These are phyloP conservation scores for Paxillus ammoniavirescens DNA, from an alignment of 768 basidiomycete genomes.

Conservation along the genomic window DNA sequence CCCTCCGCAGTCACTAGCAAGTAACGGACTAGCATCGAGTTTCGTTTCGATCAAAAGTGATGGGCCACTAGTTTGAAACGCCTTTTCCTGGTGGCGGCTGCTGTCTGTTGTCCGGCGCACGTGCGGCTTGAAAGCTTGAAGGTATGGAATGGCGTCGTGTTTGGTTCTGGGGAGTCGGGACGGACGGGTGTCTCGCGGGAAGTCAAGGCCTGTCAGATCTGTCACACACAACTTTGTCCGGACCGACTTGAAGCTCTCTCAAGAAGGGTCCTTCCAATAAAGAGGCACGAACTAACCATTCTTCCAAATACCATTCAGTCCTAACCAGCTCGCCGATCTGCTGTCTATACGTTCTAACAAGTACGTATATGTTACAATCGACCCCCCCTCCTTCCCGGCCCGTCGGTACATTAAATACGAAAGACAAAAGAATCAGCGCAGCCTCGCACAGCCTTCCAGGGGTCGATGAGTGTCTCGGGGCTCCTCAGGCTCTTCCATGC, in stretches of 20 bases:
- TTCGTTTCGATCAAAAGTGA: slow-evolving; percentile 13
- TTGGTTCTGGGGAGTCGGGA: not conserved
- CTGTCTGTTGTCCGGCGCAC: not conserved
- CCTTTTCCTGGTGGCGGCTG: too few relatives aligned
- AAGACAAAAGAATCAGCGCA: not conserved
- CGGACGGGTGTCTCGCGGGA: not conserved
- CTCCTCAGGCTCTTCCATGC: too few relatives aligned
- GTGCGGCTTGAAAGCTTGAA: not conserved
- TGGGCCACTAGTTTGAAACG: slow-evolving; percentile 2
- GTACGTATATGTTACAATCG: not conserved
- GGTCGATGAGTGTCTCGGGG: too few relatives aligned
- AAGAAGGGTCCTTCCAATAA: not conserved
- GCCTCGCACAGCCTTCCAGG: not conserved
- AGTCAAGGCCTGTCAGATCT: not conserved
- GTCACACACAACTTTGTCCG: not conserved
- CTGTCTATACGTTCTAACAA: too few relatives aligned
- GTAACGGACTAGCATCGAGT: too few relatives aligned
- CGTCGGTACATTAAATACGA: not conserved
- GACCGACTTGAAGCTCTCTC: not conserved
- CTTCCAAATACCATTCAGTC: not conserved
- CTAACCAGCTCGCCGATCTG: too few relatives aligned
- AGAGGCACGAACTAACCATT: not conserved
- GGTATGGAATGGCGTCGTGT: not conserved
- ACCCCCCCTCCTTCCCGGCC: not conserved
- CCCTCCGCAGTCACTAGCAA: too few relatives aligned